Percentiles rank a stretch among this genome's conserved stretches.
phyloP scores from a whole-genome alignment of 108 stramenopile species.

The Nitzschia putrida region DNA sequence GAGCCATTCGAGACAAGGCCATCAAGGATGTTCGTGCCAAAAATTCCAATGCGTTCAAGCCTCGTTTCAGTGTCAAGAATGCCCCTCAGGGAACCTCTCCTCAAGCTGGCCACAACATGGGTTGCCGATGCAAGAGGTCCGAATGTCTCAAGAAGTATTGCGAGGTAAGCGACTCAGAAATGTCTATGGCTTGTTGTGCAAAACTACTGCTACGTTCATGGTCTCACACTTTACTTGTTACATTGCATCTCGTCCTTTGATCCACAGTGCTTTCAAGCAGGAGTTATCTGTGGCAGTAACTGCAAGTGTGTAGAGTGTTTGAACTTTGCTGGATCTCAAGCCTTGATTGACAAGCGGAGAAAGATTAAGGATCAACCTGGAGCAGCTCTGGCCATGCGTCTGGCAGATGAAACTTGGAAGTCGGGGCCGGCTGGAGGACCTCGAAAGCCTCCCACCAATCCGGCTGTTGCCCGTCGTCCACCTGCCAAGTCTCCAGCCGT shows the following conservation, averaged over 20 bases:
- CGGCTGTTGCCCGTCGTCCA: conserved; percentile 19
- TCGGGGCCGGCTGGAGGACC: conserved; percentile 36
- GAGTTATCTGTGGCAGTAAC: conserved; percentile 86
- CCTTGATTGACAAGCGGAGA: conserved; percentile 74
- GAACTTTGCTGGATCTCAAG: conserved; percentile 82
- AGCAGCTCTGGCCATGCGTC: conserved; percentile 72
- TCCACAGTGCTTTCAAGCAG: conserved; percentile 88
- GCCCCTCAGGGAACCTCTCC: conserved; percentile 10
- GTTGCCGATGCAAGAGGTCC: conserved; percentile 94
- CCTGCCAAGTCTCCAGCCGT: conserved; percentile 22
- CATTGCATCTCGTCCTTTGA: background rate
- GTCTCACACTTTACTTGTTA: background rate
- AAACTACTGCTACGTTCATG: no score
- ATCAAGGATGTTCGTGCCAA: conserved; percentile 86
- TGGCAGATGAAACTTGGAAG: conserved; percentile 70
- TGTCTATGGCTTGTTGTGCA: no score
- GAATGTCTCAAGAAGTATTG: conserved; percentile 98
- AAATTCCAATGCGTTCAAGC: conserved; percentile 83
- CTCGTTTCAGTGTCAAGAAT: conserved; percentile 43
- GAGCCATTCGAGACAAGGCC: conserved; percentile 78
- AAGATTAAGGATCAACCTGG: conserved; percentile 82
- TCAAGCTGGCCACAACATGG: conserved; percentile 73
- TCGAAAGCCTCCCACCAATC: conserved; percentile 34
- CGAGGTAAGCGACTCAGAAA: conserved; percentile 82
- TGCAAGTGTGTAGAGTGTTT: conserved; percentile 94